Base-by-base conservation (phyloP, 352 stramenopile genomes). In the Globisporangium sylvaticum region DNA sequence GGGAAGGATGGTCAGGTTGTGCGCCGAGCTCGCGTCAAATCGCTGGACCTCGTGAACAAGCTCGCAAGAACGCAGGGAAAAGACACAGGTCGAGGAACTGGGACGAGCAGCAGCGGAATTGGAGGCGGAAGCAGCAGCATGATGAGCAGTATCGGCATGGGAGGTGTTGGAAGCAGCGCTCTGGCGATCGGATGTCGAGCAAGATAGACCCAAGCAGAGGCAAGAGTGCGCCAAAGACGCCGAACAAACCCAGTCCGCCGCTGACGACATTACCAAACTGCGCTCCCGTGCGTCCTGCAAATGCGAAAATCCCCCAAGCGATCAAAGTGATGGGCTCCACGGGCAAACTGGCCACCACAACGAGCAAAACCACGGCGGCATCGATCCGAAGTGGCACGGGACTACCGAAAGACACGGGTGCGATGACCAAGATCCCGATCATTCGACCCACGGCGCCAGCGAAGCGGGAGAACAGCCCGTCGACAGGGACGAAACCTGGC, bases 1-100 rank as follows among this genome's bases (percentile, higher is more conserved):
- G 87, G 83, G 18, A 94, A 92, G 55, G 87, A 94, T 29, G 87
- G 87, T 1, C 87, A 94, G 67, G 84, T 94, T n/a, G 82, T 92
- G 46, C 87, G 84, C 34, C 76, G 87, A 55, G 87, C 87, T 25
- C 81, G 84, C 4, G 87, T 94, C 53, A 94, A 94, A 76, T 92
- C 82, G 2, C 79, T 94, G 8, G 87, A 94, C 57, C 73, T 94
- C 9, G 76, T 86, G 25, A 94, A 88, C 62, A 92, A 92, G 67
- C 75, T 94, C 10, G 70, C 68, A 14, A 62, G 75, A 18, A 55
- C 79, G 1, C 77, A 85, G 32, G 80, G 79, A 4, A 92, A 89
- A 72, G 84, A 92, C 50, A 82, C 79, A 2, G 74, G 76, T 4
- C 76, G 78, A 48, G 65, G 73, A 10, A 42, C 46, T 20, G 70